Conservation (phyloP, 805 yeast genomes). For the Cyberlindnera xishuangbannaensis region DNA sequence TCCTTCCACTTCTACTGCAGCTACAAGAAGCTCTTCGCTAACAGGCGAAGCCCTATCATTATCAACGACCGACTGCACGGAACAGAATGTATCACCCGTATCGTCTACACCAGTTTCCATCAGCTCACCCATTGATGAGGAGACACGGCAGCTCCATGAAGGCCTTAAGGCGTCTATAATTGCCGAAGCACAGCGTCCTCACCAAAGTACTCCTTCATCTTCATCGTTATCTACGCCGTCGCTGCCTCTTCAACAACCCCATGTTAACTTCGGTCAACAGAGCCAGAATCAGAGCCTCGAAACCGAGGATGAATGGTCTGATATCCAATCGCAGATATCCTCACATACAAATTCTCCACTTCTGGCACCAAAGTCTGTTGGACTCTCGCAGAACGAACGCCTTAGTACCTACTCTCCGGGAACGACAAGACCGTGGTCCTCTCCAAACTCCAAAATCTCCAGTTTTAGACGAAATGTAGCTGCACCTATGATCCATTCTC, state of each 20-base stretch:
- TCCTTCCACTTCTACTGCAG: background rate
- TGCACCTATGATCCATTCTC: slow-evolving; percentile 13
- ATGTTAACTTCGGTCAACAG: no score
- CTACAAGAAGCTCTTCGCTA: no score
- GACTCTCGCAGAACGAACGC: slow-evolving; percentile 1
- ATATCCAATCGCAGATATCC: slow-evolving; percentile 6
- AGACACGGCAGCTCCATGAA: no score
- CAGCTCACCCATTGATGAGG: no score
- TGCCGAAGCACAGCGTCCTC: slow-evolving; percentile 1
- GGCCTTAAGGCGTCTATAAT: background rate
- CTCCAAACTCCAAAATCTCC: slow-evolving; percentile 23
- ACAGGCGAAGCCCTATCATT: no score
- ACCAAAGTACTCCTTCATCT: no score
- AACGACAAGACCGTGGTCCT: slow-evolving; percentile 15
- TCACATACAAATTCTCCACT: slow-evolving; percentile 7
- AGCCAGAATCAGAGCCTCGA: no score
- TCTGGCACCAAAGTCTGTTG: background rate
- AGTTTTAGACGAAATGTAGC: slow-evolving; percentile 21
- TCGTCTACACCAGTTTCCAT: background rate
- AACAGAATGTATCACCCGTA: no score
- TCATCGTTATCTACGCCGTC: no score
- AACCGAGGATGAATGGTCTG: slow-evolving; percentile 11
- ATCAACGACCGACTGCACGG: no score
- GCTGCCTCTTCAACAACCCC: no score
- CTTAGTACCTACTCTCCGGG: slow-evolving; percentile 8